Percentiles rank a stretch among this genome's conserved stretches.
These are phyloP conservation scores for Stereocaulon alpinum DNA, from an alignment of 495 filamentous ascomycete genomes.

Conservation along the genomic window DNA sequence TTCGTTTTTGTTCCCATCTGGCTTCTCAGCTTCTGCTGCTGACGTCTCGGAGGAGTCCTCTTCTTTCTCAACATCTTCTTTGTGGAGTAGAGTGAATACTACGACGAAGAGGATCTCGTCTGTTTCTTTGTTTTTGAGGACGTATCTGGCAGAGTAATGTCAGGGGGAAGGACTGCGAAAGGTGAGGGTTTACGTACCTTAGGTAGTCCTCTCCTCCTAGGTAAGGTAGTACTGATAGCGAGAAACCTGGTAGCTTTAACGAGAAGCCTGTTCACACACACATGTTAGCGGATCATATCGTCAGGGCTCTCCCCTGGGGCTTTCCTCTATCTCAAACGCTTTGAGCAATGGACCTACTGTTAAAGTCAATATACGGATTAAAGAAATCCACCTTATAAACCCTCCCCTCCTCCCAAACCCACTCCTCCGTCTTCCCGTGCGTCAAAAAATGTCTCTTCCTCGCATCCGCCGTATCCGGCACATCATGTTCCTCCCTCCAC, in stretches of 20 bases:
- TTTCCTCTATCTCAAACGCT: not conserved
- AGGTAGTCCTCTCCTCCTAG: conserved; percentile 62
- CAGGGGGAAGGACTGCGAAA: not conserved
- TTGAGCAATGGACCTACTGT: conserved; percentile 33
- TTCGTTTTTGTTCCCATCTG: not conserved
- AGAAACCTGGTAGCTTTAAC: conserved; percentile 70
- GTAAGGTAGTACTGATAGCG: conserved; percentile 64
- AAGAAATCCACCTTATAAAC: conserved; percentile 75
- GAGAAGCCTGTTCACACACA: conserved; percentile 47
- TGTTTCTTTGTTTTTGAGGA: conserved; percentile 65
- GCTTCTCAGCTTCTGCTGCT: not conserved
- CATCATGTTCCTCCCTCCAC: conserved; percentile 34
- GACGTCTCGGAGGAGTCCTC: conserved; percentile 8
- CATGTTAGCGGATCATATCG: not conserved
- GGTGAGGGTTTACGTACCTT: conserved; percentile 22
- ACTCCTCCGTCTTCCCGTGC: conserved; percentile 35
- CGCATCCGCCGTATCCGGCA: conserved; percentile 43
- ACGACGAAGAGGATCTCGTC: conserved; percentile 67
- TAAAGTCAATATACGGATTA: conserved; percentile 86
- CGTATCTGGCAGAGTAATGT: conserved; percentile 58
- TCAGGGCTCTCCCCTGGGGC: not conserved
- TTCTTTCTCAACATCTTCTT: conserved; percentile 50
- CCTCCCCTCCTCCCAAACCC: conserved; percentile 48
- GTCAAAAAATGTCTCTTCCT: conserved; percentile 56
- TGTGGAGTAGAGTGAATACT: conserved; percentile 60